These are phyloP conservation scores for Fusarium decemcellulare DNA, from an alignment of 2,329 filamentous ascomycete species.

Conservation along the genomic window DNA sequence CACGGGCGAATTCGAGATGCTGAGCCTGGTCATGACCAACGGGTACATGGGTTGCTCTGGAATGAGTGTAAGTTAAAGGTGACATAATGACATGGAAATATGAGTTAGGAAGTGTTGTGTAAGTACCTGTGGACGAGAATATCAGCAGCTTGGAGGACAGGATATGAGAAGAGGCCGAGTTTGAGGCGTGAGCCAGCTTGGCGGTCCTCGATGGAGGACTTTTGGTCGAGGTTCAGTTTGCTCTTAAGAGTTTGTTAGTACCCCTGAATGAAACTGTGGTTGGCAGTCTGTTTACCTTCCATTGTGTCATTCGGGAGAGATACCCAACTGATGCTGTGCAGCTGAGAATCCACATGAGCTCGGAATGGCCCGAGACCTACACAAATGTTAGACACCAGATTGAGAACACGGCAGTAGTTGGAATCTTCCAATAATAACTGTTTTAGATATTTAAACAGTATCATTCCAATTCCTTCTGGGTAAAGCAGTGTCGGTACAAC, in stretches of 20 bases:
- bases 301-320: slow-evolving; percentile 98
- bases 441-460: too few relatives aligned
- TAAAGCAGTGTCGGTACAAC: slow-evolving; percentile 43
- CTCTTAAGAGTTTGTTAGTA: slow-evolving; percentile 63
- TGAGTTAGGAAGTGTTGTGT: neutral
- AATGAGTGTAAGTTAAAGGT: neutral
- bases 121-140: slow-evolving; percentile 84
- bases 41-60: slow-evolving; percentile 90
- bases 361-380: slow-evolving; percentile 82
- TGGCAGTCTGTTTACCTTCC: slow-evolving; percentile 77
- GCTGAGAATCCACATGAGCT: slow-evolving; percentile 97
- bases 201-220: slow-evolving; percentile 70
- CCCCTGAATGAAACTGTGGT: neutral
- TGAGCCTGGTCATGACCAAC: slow-evolving; percentile 97
- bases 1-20: slow-evolving; percentile 92
- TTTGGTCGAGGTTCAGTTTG: slow-evolving; percentile 77
- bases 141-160: slow-evolving; percentile 95
- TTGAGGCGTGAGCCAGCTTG: slow-evolving; percentile 75
- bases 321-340: slow-evolving; percentile 94
- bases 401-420: too few relatives aligned
- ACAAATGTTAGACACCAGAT: neutral
- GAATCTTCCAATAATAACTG: too few relatives aligned
- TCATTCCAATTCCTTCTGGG: too few relatives aligned
- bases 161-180: slow-evolving; percentile 94
- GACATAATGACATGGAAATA: neutral